phyloP scores from a whole-genome alignment of 805 yeast genomes.

The Kodamaea nitidulidarum region DNA sequence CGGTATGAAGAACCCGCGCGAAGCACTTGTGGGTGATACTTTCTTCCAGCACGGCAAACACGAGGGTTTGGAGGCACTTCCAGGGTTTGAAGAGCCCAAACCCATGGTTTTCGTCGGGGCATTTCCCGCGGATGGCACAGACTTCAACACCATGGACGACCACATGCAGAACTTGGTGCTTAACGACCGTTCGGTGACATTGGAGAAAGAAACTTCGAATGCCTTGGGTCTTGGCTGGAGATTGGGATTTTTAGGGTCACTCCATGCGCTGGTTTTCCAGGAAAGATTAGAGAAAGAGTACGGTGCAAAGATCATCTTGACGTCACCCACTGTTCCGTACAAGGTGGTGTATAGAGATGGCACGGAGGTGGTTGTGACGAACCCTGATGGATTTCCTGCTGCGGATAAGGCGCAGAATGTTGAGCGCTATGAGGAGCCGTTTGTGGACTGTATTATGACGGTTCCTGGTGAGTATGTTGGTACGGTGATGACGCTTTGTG shows the following conservation, averaged over 20 bases:
- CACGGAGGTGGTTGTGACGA: constrained; percentile 61
- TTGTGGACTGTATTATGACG: constrained; percentile 85
- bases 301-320: constrained; percentile 86
- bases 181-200: constrained; percentile 86
- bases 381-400: constrained; percentile 92
- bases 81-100: constrained; percentile 94
- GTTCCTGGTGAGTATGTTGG: constrained; percentile 90
- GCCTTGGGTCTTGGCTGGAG: constrained; percentile 99
- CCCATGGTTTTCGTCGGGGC: constrained; percentile 99
- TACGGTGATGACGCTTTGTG: constrained; percentile 80
- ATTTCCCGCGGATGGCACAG: constrained; percentile 91
- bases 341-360: constrained; percentile 68
- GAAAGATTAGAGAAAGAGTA: constrained; percentile 91
- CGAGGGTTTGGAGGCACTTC: constrained; percentile 65
- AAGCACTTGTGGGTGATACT: constrained; percentile 91
- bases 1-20: constrained; percentile 84
- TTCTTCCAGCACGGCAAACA: constrained; percentile 58
- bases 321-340: constrained; percentile 96
- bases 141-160: constrained; percentile 85
- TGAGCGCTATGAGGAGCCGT: constrained; percentile 68
- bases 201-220: constrained; percentile 85
- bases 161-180: constrained; percentile 82
- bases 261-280: constrained; percentile 92
- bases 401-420: constrained; percentile 46
- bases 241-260: constrained; percentile 87